A percentile compares a stretch with the other conserved stretches of the same genome.
Evolutionary conservation across 1,284 basidiomycete genomes (phyloP).

Genomic region (Cerioporus squamosus): DNA sequence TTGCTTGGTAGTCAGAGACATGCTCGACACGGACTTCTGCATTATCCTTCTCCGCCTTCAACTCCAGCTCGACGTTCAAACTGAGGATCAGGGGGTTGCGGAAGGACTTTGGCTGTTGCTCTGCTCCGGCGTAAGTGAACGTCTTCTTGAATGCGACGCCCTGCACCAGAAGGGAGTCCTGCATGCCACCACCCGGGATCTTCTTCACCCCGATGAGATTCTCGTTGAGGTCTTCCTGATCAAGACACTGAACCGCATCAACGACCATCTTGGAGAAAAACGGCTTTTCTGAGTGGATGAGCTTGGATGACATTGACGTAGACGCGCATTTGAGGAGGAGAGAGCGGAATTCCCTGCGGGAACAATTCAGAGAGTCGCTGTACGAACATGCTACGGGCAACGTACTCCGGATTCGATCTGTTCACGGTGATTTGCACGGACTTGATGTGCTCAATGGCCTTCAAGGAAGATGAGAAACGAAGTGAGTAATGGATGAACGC

Average conservation of each 20-base stretch:
- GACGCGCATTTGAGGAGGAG: constrained; percentile 96
- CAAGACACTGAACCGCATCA: constrained; percentile 91
- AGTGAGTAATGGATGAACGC: constrained; percentile 15
- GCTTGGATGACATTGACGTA: constrained; percentile 99
- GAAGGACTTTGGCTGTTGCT: constrained; percentile 98
- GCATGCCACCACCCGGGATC: constrained; percentile 98
- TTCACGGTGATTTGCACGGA: constrained; percentile 92
- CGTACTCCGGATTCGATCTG: constrained; percentile 88
- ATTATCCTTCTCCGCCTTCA: constrained; percentile 99
- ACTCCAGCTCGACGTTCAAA: constrained; percentile 97
- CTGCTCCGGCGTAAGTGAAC: constrained; percentile 98
- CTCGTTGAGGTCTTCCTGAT: constrained; percentile 95
- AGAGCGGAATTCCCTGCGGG: constrained; percentile 84
- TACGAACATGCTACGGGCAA: constrained; percentile 13
- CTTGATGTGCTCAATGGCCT: constrained; percentile 89
- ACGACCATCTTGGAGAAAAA: constrained; percentile 99
- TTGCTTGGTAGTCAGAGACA: constrained; percentile 97
- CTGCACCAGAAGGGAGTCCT: constrained; percentile 87
- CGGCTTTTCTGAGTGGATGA: constrained; percentile 98
- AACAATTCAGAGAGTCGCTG: no score
- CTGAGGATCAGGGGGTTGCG: constrained; percentile 89
- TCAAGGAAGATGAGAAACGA: constrained; percentile 18
- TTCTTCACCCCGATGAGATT: constrained; percentile 98
- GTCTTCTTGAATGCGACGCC: constrained; percentile 99
- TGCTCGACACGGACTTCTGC: constrained; percentile 97